Evolutionary conservation across 768 basidiomycete genomes (phyloP).

Genomic region (Mycena metata): DNA sequence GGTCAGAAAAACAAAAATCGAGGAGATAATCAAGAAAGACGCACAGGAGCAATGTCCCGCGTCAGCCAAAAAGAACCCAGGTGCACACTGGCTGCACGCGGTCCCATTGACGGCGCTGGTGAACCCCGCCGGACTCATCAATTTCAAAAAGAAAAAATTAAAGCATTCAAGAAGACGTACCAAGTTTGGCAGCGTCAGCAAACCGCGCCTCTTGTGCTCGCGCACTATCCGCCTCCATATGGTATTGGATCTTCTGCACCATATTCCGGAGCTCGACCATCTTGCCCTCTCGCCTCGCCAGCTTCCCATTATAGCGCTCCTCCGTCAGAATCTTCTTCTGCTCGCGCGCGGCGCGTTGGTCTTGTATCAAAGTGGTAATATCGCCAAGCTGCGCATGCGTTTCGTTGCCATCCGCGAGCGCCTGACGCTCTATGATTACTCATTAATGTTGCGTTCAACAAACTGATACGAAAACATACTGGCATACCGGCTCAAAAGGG

Average conservation of each 20-base stretch:
- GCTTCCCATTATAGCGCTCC: constrained; percentile 74
- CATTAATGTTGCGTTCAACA: neutral
- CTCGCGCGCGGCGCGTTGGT: constrained; percentile 71
- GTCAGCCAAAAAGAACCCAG: constrained; percentile 73
- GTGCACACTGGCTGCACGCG: constrained; percentile 71
- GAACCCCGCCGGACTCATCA: constrained; percentile 73
- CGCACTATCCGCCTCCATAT: constrained; percentile 64
- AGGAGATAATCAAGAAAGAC: constrained; percentile 36
- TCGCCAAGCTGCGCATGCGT: constrained; percentile 74
- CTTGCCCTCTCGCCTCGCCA: constrained; percentile 68
- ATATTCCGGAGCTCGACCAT: constrained; percentile 73
- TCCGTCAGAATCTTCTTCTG: constrained; percentile 74
- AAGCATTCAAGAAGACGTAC: constrained; percentile 62
- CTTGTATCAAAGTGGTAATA: constrained; percentile 79
- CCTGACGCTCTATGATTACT: constrained; percentile 50
- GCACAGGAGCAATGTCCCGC: constrained; percentile 72
- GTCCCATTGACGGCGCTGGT: constrained; percentile 73
- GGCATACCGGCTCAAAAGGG: neutral
- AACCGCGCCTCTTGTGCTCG: constrained; percentile 66
- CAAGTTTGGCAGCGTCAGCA: constrained; percentile 67
- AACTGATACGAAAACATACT: constrained; percentile 1
- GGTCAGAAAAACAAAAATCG: neutral
- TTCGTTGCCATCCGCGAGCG: constrained; percentile 72
- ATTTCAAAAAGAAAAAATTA: too few relatives aligned
- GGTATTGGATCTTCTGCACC: constrained; percentile 69